Conservation (phyloP, 345 rosid genomes). For the Sonneratia alba region DNA sequence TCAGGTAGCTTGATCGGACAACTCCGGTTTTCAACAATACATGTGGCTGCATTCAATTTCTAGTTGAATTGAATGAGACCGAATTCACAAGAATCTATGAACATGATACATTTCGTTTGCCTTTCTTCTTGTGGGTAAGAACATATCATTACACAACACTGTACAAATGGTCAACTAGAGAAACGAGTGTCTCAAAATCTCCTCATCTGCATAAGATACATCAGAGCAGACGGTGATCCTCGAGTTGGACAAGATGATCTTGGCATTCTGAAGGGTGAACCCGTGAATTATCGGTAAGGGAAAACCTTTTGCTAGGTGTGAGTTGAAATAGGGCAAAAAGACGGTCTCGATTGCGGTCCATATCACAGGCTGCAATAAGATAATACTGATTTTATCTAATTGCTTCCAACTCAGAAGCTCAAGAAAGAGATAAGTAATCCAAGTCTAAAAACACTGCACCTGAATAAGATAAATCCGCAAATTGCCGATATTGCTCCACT, state of each 20-base stretch:
- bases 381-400: background rate
- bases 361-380: constrained; percentile 69
- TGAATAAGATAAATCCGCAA: constrained; percentile 64
- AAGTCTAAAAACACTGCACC: constrained; percentile 28
- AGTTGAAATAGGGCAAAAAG: constrained; percentile 63
- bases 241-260: constrained; percentile 43
- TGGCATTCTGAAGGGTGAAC: constrained; percentile 65
- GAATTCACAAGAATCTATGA: too few species aligned
- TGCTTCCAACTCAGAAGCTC: background rate
- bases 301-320: constrained; percentile 62
- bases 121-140: too few species aligned
- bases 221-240: constrained; percentile 60
- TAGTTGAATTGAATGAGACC: too few species aligned
- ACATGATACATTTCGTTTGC: too few species aligned
- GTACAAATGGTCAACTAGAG: too few species aligned
- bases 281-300: constrained; percentile 90
- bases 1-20: too few species aligned
- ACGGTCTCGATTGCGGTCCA: constrained; percentile 74
- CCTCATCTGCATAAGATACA: constrained; percentile 32
- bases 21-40: too few species aligned
- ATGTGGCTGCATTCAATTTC: too few species aligned
- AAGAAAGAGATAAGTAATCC: background rate
- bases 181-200: constrained; percentile 1
- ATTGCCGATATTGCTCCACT: constrained; percentile 87
- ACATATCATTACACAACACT: too few species aligned